Evolutionary conservation across 306 rosid species (phyloP), one percentile per base, ranked within the genome.

Genomic region (Amphicarpaea edgeworthii): DNA sequence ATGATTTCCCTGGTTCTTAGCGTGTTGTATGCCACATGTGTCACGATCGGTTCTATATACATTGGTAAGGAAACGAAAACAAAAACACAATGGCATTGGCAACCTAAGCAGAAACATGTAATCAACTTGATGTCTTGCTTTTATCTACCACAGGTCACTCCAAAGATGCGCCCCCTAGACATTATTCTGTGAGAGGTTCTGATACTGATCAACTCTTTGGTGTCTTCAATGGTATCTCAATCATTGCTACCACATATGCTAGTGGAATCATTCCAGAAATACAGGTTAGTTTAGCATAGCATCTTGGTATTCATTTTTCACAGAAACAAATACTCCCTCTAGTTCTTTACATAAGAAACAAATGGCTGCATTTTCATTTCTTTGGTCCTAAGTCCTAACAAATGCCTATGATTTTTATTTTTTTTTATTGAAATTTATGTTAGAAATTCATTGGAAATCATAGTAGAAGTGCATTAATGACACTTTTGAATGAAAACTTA

Each of bases 231-330:
- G 93, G 90, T 7, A 87, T 93, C 69, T 87, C 96, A 12, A 93
- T 91, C 80, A 91, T 91, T 8, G 79, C 89, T 6, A 89, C 93
- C 12, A 51, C 86, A 10, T 93, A 85, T 60, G 96, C 91, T 2
- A 81, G 92, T 80, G 97, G 97, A 77, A 91, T 93, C 49, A 77
- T 93, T 63, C 93, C 98, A 4, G 97, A 93, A 82, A 89, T 93
- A 41, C 98, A 91, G 86, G 98, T 93, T 11, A 14, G 60, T 70
- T 59, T 0, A 23, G 21, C 66, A 72, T 0, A 23, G 21, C 66
- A 72, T 12, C 82, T 63, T 70, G 40, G 67, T 54, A 9, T 16
- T 70, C 68, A 38, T 59, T 59, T 41, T 75, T 61, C 41, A 50
- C 1, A 71, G 1, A 62, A 65, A 50, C 32, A 63, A 20, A 19